Evolutionary conservation across 352 stramenopile genomes (phyloP), one percentile per base, ranked within the genome.

Genomic region (Pythium oligandrum): DNA sequence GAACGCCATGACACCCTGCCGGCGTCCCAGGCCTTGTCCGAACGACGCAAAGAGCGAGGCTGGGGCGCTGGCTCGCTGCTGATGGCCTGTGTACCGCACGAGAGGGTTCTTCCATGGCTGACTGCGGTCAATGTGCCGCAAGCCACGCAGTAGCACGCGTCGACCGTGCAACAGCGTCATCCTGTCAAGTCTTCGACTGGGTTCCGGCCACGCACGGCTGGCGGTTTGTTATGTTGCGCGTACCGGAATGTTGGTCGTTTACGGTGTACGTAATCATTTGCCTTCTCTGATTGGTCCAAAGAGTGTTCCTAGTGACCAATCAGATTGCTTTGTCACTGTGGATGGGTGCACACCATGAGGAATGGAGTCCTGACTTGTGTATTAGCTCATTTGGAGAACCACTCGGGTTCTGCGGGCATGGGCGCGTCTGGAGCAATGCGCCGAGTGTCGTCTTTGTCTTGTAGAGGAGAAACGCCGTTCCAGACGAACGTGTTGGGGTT

Each of bases 51-150:
- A 31, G 40, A 44, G 4, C 43, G 42, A 17, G 35, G 10, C 40
- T 40, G 9, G 50, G 30, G 32, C 40, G 33, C 57, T 47, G 12
- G 26, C 33, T 30, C 36, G 42, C 34, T 36, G 40, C 11, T 48
- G 43, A 11, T 1, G 43, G 9, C 7, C 35, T 36, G 48, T 30
- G 11, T 48, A 48, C 10, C 55, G 42, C 42, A 61, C 43, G 37
- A 53, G 53, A 31, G 58, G 46, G 33, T 45, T 61, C 26, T 45
- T 51, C 53, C 59, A 61, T 48, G 53, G 53, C 44, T 59, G 59
- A 30, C 59, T 48, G 49, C 59, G 59, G 49, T 67, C 59, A n/a
- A 67, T 8, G 51, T 59, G 53, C 34, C 59, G 59, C 48, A 67
- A 50, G 34, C 59, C 59, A n/a, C 59, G 59, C 43, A 67, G 48